These are phyloP conservation scores for Epithele typhae DNA, from an alignment of 768 basidiomycete genomes.

Conservation along the genomic window DNA sequence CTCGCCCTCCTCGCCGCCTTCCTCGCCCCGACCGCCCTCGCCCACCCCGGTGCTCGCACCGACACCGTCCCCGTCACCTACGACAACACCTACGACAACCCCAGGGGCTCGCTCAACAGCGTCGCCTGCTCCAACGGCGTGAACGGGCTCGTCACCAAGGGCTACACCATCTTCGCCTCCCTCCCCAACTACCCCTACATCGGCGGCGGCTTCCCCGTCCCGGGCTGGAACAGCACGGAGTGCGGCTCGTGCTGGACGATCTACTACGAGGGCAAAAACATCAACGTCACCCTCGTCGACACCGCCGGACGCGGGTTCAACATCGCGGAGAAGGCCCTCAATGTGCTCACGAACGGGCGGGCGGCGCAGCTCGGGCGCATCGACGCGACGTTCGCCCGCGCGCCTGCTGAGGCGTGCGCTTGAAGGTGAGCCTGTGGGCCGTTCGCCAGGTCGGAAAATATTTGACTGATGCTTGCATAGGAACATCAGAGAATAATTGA, in stretches of 20 bases:
- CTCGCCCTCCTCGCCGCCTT: slow-evolving; percentile 6
- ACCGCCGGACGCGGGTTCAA: slow-evolving; percentile 37
- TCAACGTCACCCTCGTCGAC: slow-evolving; percentile 53
- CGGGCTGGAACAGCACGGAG: slow-evolving; percentile 44
- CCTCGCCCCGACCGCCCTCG: slow-evolving; percentile 7
- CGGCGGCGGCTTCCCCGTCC: slow-evolving; percentile 49
- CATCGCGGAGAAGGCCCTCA: slow-evolving; percentile 28
- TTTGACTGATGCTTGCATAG: too few relatives aligned
- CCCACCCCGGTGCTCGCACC: slow-evolving; percentile 36
- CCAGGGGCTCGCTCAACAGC: slow-evolving; percentile 32
- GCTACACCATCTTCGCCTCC: slow-evolving; percentile 44
- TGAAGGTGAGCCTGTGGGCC: too few relatives aligned
- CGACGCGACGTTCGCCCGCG: slow-evolving; percentile 11
- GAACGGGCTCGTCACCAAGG: slow-evolving; percentile 42
- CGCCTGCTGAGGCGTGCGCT: too few relatives aligned
- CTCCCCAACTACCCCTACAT: slow-evolving; percentile 58
- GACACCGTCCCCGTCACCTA: slow-evolving; percentile 28
- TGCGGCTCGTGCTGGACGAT: slow-evolving; percentile 64
- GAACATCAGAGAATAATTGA: too few relatives aligned
- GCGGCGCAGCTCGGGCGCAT: slow-evolving; percentile 21
- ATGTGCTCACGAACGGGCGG: slow-evolving; percentile 25
- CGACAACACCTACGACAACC: slow-evolving; percentile 52
- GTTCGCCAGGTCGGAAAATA: too few relatives aligned
- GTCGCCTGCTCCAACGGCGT: slow-evolving; percentile 51
- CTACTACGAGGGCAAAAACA: slow-evolving; percentile 36